Evolutionary conservation across 345 rosid species (phyloP), one percentile per base, ranked within the genome.

Genomic region (Eucalyptus regnans): DNA sequence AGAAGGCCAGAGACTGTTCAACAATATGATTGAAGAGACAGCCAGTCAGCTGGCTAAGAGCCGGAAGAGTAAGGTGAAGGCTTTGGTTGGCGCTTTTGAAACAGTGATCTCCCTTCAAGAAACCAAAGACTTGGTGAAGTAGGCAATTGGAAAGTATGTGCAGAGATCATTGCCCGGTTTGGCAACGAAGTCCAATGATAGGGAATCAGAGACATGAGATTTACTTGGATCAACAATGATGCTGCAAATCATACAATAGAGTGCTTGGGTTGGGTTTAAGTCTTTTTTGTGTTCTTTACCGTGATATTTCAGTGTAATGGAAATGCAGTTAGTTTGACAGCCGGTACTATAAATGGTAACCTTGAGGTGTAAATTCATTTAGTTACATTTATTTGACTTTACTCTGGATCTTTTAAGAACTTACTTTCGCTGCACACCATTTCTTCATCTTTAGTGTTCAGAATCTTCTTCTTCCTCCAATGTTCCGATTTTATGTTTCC

Each of bases 41-140:
- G 99, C 99, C 49, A 96, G 97, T 87, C 95, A 95, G 90, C 99
- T 96, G 14, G 99, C 87, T 50, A 94, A 94, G 94, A 94, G 95
- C 87, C 95, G 96, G 90, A 97, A 95, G 91, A 96, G 99, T 90
- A 97, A 97, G 93, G 99, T 98, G 44, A 96, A 97, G 91, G 99
- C 99, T 89, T 93, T 98, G 93, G 99, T 97, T 33, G 97, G 99
- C 58, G 99, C 99, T 68, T 98, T 98, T 90, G 99, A 98, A 92
- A 92, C 99, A 8, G 97, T 98, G 90, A 98, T 98, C 92, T 97
- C 97, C 87, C 95, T 97, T 80, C 97, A 95, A 90, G 97, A 95
- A 56, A 79, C 43, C 86, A 93, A 93, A 71, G 93, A 96, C 88
- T 88, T 93, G 23, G 89, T 90, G 87, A 87, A 88, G 29, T 41